A percentile compares a stretch with the other conserved stretches of the same genome.
phyloP scores from a whole-genome alignment of 2,329 filamentous ascomycete genomes.

The Bipolaris gigantea region DNA sequence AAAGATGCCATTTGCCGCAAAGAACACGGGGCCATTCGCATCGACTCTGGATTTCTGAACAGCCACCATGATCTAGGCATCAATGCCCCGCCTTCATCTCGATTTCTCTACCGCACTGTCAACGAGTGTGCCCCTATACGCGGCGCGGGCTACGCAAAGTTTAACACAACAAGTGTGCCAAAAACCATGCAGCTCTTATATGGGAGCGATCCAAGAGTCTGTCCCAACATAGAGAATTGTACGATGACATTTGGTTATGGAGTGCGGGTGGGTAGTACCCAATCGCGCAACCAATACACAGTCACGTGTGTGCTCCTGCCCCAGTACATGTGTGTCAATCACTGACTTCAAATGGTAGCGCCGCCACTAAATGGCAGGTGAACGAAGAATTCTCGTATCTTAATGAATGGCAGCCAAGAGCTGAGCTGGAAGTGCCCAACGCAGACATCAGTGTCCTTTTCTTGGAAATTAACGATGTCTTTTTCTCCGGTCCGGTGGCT shows the following conservation, averaged over 20 bases:
- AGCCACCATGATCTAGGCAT: constrained; percentile 28
- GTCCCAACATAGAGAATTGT: neutral
- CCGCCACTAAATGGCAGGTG: neutral
- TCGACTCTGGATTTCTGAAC: constrained; percentile 30
- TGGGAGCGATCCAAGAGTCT: neutral
- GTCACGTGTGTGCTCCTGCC: constrained; percentile 7
- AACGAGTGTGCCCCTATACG: constrained; percentile 28
- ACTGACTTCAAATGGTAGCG: neutral
- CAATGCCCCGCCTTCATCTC: constrained; percentile 23
- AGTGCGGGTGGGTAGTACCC: constrained; percentile 7
- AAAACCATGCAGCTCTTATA: constrained; percentile 11
- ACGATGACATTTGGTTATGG: neutral
- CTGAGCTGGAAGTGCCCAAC: constrained; percentile 31
- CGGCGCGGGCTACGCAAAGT: constrained; percentile 16
- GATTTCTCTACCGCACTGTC: constrained; percentile 24
- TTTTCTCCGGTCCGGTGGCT: constrained; percentile 25
- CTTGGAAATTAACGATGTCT: constrained; percentile 31
- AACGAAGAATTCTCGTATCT: neutral
- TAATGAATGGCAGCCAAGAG: constrained; percentile 24
- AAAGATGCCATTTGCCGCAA: constrained; percentile 18
- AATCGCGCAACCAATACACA: constrained; percentile 9
- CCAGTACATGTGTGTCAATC: neutral
- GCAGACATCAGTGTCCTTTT: constrained; percentile 40
- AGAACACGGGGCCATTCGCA: constrained; percentile 14
- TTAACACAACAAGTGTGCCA: constrained; percentile 3